Evolutionary conservation across 2,329 filamentous ascomycete species (phyloP), one percentile per base, ranked within the genome.

Genomic region (Elsinoe perseae): DNA sequence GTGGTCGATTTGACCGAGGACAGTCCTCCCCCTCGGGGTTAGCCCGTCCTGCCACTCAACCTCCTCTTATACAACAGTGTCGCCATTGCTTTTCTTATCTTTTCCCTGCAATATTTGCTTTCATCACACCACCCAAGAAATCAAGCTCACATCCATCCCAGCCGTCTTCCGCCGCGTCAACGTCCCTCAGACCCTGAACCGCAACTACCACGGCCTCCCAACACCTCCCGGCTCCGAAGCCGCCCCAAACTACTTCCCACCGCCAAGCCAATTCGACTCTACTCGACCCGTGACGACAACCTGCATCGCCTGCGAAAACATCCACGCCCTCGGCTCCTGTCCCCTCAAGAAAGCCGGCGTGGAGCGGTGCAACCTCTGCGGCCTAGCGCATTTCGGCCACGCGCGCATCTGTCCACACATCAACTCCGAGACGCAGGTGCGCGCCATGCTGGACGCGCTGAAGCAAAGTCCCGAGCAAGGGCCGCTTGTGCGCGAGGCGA

Each of bases 291-390:
- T 62, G 28, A 59, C 68, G 44, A 63, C 32, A 4, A 34, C 64
- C 18, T 87, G 84, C 62, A 66, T 72, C 1, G 79, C 77, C 10
- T 87, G 84, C 66, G 67, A 69, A 34, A 70, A 72, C 20, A 58
- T 63, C n/a, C 84, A 87, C 65, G 66, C 73, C 1, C 65, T 71
- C 10, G 83, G 83, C n/a, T 73, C 75, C 40, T 87, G 84, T 64
- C 79, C 78, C 8, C 70, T 86, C 28, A 84, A 83, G 65, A 61
- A 75, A 4, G 77, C 79, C 7, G 80, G 81, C 1, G 73, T 78
- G 2, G 82, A 86, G 63, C 70, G 78, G 61, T 88, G 85, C 67
- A 78, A 78, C 5, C 74, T 86, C 5, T 87, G 85, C 59, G 82
- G 83, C 14, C 74, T 81, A 20, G 79, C 80, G 1, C 83, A 86